phyloP scores from a whole-genome alignment of 805 yeast species.

The Torulaspora microellipsoides region DNA sequence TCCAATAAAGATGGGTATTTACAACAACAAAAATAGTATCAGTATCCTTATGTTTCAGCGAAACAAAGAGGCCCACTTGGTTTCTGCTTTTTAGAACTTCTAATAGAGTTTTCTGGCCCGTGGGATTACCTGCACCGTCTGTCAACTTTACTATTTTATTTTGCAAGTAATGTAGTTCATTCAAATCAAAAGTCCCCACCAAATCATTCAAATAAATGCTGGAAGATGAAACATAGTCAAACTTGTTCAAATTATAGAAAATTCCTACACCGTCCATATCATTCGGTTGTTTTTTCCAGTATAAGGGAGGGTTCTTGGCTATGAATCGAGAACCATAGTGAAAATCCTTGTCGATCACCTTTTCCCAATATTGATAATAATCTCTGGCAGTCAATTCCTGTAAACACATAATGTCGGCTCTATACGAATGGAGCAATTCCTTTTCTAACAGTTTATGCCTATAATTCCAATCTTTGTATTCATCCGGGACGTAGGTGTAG shows the following conservation, averaged over 20 bases:
- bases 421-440: slow-evolving; percentile 33
- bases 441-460: slow-evolving; percentile 42
- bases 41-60: slow-evolving; percentile 42
- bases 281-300: slow-evolving; percentile 46
- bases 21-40: slow-evolving; percentile 42
- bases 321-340: slow-evolving; percentile 47
- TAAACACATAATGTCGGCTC: slow-evolving; percentile 56
- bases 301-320: slow-evolving; percentile 47
- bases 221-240: slow-evolving; percentile 38
- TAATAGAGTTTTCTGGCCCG: slow-evolving; percentile 24
- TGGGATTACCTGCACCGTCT: slow-evolving; percentile 30
- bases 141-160: slow-evolving; percentile 23
- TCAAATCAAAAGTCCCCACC: slow-evolving; percentile 27
- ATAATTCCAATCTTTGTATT: slow-evolving; percentile 46
- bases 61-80: slow-evolving; percentile 53
- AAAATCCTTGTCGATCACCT: slow-evolving; percentile 24
- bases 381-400: slow-evolving; percentile 47
- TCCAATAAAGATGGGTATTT: slow-evolving; percentile 64
- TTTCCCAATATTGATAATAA: slow-evolving; percentile 40
- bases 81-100: slow-evolving; percentile 43
- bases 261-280: slow-evolving; percentile 60
- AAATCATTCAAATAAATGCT: slow-evolving; percentile 35
- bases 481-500: slow-evolving; percentile 45
- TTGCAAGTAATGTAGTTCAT: slow-evolving; percentile 27
- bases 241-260: slow-evolving; percentile 46